Evolutionary conservation across 1,284 basidiomycete genomes (phyloP), one percentile per base, ranked within the genome.

Genomic region (Pseudozyma pruni): DNA sequence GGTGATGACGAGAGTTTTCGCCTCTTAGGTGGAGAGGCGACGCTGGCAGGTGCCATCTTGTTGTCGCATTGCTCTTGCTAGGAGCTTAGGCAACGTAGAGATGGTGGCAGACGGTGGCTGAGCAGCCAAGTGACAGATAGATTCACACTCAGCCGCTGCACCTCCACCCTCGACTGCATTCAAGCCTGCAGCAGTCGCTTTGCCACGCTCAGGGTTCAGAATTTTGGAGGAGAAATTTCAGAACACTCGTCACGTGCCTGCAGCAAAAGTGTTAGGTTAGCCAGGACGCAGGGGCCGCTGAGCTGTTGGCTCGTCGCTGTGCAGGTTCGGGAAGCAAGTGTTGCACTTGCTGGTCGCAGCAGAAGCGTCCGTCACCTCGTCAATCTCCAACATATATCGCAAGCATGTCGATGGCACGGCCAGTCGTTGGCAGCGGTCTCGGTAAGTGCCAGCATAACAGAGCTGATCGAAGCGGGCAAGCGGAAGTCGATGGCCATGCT

Each of bases 371-470:
- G 25, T 23, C 52, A 43, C 16, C 39, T 9, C 2, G 11, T 27
- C 32, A 17, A n/a, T n/a, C 13, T 19, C 38, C 22, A 17, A 22
- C 42, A 22, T 35, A 47, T 20, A 35, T 7, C 39, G 34, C 39
- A 34, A 69, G 10, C 14, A 72, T 75, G 62, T 64, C 66, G 45
- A 46, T 45, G 55, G 43, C 44, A 46, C 57, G 63, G 34, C 75
- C 75, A 29, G 60, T 77, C 37, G 75, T 77, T 23, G 75, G 75
- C 51, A 69, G 66, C 44, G 70, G 62, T 14, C 70, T 70, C 23
- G 75, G 75, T 77, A 51, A 52, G 75, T 66, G 20, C 20, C 1
- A 1, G 8, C 33, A 1, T 23, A 17, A 20, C 17, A 27, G 11
- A 19, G 9, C 8, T 16, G 13, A 19, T n/a, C 23, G 31, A 39